A percentile compares a stretch with the other conserved stretches of the same genome.
These are phyloP conservation scores for Cryptococcus sp. DNA, from an alignment of 1,284 basidiomycete genomes.

Conservation along the genomic window DNA sequence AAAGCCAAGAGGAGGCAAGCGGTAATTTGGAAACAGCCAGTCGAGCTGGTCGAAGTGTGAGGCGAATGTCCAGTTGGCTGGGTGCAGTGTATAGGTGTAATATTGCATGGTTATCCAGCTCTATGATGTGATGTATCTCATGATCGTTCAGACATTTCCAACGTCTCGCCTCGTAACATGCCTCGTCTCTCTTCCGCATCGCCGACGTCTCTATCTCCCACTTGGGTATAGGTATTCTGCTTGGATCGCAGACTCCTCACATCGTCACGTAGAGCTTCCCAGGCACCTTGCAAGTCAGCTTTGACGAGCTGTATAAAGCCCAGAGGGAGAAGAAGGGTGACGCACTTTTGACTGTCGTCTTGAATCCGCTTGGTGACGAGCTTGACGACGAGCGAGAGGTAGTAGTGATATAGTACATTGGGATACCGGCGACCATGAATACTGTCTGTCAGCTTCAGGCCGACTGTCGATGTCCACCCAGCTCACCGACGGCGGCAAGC, in stretches of 20 bases:
- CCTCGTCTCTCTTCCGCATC: constrained; percentile 14
- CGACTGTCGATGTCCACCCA: constrained; percentile 1
- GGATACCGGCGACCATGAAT: constrained; percentile 58
- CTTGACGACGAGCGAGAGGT: constrained; percentile 14
- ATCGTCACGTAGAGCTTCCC: constrained; percentile 26
- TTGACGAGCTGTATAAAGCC: too few species aligned
- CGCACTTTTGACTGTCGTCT: constrained; percentile 20
- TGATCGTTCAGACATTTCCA: constrained; percentile 22
- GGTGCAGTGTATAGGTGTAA: background rate
- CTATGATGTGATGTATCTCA: background rate
- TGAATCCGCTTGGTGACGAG: constrained; percentile 11
- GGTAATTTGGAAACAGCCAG: background rate
- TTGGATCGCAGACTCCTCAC: constrained; percentile 12
- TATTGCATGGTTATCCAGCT: background rate
- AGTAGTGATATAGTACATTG: constrained; percentile 75
- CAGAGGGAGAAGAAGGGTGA: background rate
- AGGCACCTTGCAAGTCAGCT: constrained; percentile 19
- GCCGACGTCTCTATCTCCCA: background rate
- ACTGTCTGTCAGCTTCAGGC: constrained; percentile 17
- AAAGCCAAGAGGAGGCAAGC: constrained; percentile 7
- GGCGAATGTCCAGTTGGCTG: background rate
- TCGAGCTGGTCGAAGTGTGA: too few species aligned
- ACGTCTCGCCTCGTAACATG: constrained; percentile 14
- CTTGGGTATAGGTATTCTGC: background rate
- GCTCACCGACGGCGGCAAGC: constrained; percentile 71